phyloP scores from a whole-genome alignment of 768 basidiomycete species.

The Lepiota brunneoincarnata region DNA sequence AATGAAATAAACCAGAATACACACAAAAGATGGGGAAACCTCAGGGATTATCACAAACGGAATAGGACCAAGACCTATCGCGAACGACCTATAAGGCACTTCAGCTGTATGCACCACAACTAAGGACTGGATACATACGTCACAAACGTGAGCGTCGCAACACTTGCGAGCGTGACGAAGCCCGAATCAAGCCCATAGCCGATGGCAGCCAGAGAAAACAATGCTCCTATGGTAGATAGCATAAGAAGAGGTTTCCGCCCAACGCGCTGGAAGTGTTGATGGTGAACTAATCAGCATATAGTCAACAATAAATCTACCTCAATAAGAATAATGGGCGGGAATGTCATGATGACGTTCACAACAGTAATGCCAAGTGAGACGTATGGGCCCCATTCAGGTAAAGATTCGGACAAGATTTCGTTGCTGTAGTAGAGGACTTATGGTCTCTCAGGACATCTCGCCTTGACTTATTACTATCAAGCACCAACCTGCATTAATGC shows the following conservation, averaged over 20 bases:
- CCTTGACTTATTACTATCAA: neutral
- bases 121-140: conserved; percentile 46
- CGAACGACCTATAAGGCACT: conserved; percentile 63
- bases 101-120: neutral
- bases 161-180: conserved; percentile 58
- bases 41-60: conserved; percentile 94
- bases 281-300: conserved; percentile 7
- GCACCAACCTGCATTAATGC: conserved; percentile 67
- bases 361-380: conserved; percentile 83
- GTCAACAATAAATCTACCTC: conserved; percentile 49
- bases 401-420: conserved; percentile 74
- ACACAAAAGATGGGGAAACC: conserved; percentile 75
- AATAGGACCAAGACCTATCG: conserved; percentile 85
- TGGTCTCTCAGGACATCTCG: conserved; percentile 1
- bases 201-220: conserved; percentile 61
- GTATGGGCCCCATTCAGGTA: conserved; percentile 78
- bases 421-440: conserved; percentile 90
- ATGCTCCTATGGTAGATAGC: conserved; percentile 62
- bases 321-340: conserved; percentile 84
- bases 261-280: conserved; percentile 45
- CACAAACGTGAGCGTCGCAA: conserved; percentile 77
- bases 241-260: conserved; percentile 72
- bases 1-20: conserved; percentile 20
- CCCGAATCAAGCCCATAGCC: conserved; percentile 70
- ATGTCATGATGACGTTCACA: conserved; percentile 81